Conservation (phyloP, 2,329 filamentous ascomycete genomes). For the Emmonsiellopsis sp. region DNA sequence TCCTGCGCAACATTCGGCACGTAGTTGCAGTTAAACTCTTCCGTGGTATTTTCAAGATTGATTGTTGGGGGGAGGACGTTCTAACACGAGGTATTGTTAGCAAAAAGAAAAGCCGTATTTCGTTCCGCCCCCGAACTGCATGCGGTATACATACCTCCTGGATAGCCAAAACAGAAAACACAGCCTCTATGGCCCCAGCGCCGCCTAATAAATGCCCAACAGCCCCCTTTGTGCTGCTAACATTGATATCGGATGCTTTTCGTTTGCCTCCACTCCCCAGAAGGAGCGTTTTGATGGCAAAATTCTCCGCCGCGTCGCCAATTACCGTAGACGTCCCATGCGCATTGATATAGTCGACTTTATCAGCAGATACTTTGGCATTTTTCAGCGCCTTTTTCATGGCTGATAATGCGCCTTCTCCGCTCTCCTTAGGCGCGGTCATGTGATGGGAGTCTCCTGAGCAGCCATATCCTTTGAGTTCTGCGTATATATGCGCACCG, state of each 20-base stretch:
- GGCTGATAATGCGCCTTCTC: slow-evolving; percentile 68
- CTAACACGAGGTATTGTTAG: slow-evolving; percentile 36
- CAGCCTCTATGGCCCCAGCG: slow-evolving; percentile 79
- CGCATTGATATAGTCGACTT: slow-evolving; percentile 88
- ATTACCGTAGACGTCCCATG: slow-evolving; percentile 84
- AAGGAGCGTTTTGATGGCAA: slow-evolving; percentile 70
- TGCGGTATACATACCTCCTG: slow-evolving; percentile 53
- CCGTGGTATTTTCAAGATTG: slow-evolving; percentile 62
- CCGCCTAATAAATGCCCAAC: slow-evolving; percentile 87
- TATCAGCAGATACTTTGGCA: slow-evolving; percentile 57
- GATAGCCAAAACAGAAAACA: slow-evolving; percentile 75
- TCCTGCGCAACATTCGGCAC: slow-evolving; percentile 64
- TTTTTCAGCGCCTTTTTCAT: slow-evolving; percentile 77
- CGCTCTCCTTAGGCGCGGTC: slow-evolving; percentile 78
- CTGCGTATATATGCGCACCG: slow-evolving; percentile 76
- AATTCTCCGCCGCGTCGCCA: slow-evolving; percentile 81
- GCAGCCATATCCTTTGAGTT: slow-evolving; percentile 79
- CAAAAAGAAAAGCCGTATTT: background rate
- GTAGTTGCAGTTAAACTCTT: slow-evolving; percentile 73
- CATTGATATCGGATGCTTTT: slow-evolving; percentile 57
- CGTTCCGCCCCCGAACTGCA: background rate
- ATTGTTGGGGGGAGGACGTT: slow-evolving; percentile 74
- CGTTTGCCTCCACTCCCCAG: slow-evolving; percentile 60
- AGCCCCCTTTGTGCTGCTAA: slow-evolving; percentile 91
- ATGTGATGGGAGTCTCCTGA: slow-evolving; percentile 90